Conservation (phyloP, 108 stramenopile genomes). For the Nitzschia palea region DNA sequence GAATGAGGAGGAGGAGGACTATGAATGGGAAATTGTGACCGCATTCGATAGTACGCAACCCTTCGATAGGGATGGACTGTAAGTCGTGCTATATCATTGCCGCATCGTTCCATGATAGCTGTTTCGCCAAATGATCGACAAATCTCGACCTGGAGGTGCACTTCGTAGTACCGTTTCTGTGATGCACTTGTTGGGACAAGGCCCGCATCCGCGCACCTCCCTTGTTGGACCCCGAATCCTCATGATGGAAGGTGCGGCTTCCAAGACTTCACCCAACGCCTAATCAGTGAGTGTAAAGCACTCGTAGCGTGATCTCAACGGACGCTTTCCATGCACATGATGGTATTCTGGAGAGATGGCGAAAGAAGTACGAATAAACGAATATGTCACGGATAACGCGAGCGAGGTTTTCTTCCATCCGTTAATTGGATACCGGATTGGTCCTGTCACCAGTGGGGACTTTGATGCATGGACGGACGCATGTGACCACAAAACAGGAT, state of each 20-base stretch:
- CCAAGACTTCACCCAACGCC: background rate
- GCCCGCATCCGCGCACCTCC: slow-evolving; percentile 9
- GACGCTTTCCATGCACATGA: background rate
- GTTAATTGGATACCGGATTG: too few relatives aligned
- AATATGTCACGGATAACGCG: too few relatives aligned
- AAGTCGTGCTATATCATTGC: slow-evolving; percentile 5
- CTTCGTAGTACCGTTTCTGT: slow-evolving; percentile 5
- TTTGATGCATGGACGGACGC: too few relatives aligned
- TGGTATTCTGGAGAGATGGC: background rate
- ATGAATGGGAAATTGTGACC: background rate
- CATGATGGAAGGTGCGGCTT: too few relatives aligned
- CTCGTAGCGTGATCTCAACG: background rate
- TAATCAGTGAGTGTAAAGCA: background rate
- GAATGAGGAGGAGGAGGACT: background rate
- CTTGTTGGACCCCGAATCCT: background rate
- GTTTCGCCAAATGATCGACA: slow-evolving; percentile 18
- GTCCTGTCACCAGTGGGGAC: too few relatives aligned
- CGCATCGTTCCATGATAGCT: slow-evolving; percentile 10
- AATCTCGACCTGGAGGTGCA: slow-evolving; percentile 3
- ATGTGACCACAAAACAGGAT: too few relatives aligned
- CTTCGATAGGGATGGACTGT: background rate
- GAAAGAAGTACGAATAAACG: background rate
- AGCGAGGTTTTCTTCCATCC: too few relatives aligned
- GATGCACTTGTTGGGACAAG: background rate
- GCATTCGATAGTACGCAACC: background rate